These are phyloP conservation scores for Hordeum marinum DNA, from an alignment of 176 grass and related monocot genomes.

Conservation along the genomic window DNA sequence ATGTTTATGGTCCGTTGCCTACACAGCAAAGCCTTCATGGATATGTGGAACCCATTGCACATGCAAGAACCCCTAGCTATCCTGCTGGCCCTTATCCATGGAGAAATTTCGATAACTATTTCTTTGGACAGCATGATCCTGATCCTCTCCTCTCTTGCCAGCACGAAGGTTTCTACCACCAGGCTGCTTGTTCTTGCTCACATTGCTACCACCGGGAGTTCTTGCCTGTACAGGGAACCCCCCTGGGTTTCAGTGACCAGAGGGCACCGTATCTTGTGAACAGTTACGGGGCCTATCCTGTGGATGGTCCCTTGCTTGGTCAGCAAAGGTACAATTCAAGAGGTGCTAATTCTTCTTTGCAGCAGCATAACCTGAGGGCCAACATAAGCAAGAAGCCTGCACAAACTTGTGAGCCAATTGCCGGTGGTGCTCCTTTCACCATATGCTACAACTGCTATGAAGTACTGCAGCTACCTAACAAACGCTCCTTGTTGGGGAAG, in stretches of 20 bases:
- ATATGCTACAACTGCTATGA: slow-evolving; percentile 89
- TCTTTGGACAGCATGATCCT: slow-evolving; percentile 58
- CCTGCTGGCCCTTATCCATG: slow-evolving; percentile 35
- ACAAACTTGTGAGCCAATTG: slow-evolving; percentile 52
- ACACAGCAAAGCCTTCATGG: slow-evolving; percentile 30
- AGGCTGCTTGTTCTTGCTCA: slow-evolving; percentile 65
- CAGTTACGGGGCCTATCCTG: slow-evolving; percentile 32
- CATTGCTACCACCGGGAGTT: slow-evolving; percentile 64
- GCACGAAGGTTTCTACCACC: slow-evolving; percentile 79
- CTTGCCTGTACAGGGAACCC: slow-evolving; percentile 48
- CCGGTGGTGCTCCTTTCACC: slow-evolving; percentile 77
- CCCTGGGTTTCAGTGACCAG: slow-evolving; percentile 41
- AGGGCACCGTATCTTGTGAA: slow-evolving; percentile 42
- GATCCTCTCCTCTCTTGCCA: slow-evolving; percentile 64
- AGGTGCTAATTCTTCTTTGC: slow-evolving; percentile 30
- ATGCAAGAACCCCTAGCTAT: slow-evolving; percentile 30
- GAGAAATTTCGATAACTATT: slow-evolving; percentile 55
- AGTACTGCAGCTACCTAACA: slow-evolving; percentile 71
- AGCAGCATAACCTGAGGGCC: slow-evolving; percentile 30
- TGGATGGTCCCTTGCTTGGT: slow-evolving; percentile 35
- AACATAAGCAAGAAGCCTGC: slow-evolving; percentile 48
- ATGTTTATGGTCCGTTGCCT: slow-evolving; percentile 49
- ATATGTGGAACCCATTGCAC: slow-evolving; percentile 42
- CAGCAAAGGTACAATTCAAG: slow-evolving; percentile 46
- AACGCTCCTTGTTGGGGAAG: slow-evolving; percentile 36